phyloP scores from a whole-genome alignment of 352 stramenopile genomes.

The Phytopythium aichiense region DNA sequence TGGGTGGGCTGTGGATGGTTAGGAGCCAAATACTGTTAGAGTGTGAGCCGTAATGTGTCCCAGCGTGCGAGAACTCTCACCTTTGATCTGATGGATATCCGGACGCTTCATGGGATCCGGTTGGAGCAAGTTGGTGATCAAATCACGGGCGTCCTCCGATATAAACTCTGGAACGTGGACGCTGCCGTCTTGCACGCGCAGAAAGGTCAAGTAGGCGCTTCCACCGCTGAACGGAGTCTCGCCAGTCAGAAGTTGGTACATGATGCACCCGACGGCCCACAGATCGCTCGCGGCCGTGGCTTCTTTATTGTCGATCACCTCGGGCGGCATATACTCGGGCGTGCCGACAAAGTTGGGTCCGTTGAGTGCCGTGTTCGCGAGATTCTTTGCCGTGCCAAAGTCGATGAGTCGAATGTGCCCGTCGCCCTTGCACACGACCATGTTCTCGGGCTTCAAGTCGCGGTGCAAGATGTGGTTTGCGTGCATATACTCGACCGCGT shows the following conservation, averaged over 20 bases:
- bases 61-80: constrained; percentile 15
- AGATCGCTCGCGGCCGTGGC: constrained; percentile 55
- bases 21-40: not conserved
- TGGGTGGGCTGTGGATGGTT: constrained; percentile 37
- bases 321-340: constrained; percentile 85
- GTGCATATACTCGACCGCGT: constrained; percentile 94
- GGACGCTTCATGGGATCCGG: constrained; percentile 35
- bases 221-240: constrained; percentile 78
- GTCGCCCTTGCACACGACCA: constrained; percentile 76
- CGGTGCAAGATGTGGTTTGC: constrained; percentile 90
- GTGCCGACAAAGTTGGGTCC: constrained; percentile 87
- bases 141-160: constrained; percentile 48
- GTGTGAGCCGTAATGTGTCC: not conserved
- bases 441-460: constrained; percentile 95
- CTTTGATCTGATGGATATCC: constrained; percentile 56
- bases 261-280: constrained; percentile 78
- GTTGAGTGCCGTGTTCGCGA: constrained; percentile 52
- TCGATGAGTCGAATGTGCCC: constrained; percentile 77
- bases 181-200: constrained; percentile 61
- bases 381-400: constrained; percentile 81
- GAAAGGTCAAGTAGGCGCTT: constrained; percentile 76
- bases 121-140: constrained; percentile 57
- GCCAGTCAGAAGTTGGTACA: constrained; percentile 72
- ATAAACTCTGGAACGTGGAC: constrained; percentile 62
- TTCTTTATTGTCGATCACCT: constrained; percentile 82